These are phyloP conservation scores for Dothiorella sarmentorum DNA, from an alignment of 2,329 filamentous ascomycete species.

Conservation along the genomic window DNA sequence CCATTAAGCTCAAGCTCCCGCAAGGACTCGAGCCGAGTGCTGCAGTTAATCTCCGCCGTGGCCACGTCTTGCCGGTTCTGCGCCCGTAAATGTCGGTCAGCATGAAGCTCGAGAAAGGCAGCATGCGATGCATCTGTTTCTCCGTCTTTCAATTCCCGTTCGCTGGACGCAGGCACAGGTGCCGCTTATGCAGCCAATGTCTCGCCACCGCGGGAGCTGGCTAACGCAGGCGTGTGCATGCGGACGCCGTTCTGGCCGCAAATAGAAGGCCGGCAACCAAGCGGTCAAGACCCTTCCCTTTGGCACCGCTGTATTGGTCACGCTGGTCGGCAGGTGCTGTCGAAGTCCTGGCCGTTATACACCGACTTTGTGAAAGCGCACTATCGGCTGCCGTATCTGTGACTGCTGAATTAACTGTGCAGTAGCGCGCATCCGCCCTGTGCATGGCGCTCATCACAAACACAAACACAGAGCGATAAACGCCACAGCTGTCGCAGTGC, in stretches of 20 bases:
- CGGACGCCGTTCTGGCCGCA: constrained; percentile 13
- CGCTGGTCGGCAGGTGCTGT: background rate
- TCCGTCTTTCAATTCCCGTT: background rate
- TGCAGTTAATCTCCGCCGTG: constrained; percentile 5
- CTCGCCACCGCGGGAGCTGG: constrained; percentile 16
- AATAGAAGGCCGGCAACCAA: background rate
- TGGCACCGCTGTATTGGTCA: background rate
- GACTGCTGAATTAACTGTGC: background rate
- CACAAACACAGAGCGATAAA: too few relatives aligned
- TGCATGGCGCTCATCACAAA: background rate
- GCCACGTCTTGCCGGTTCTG: constrained; percentile 2
- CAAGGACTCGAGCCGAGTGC: background rate
- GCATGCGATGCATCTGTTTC: constrained; percentile 12
- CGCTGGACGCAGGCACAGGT: constrained; percentile 17
- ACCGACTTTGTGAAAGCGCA: constrained; percentile 10
- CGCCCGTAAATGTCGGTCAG: constrained; percentile 3
- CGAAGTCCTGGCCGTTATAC: background rate
- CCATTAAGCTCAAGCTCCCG: constrained; percentile 13
- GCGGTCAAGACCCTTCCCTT: background rate
- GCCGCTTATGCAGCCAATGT: constrained; percentile 3
- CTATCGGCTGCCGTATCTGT: background rate
- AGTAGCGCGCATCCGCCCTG: background rate
- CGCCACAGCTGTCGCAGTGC: background rate
- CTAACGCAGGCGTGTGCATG: constrained; percentile 12
- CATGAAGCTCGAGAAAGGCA: background rate